phyloP scores from a whole-genome alignment of 2,329 filamentous ascomycete genomes.

The Hirsutella minnesotensis region DNA sequence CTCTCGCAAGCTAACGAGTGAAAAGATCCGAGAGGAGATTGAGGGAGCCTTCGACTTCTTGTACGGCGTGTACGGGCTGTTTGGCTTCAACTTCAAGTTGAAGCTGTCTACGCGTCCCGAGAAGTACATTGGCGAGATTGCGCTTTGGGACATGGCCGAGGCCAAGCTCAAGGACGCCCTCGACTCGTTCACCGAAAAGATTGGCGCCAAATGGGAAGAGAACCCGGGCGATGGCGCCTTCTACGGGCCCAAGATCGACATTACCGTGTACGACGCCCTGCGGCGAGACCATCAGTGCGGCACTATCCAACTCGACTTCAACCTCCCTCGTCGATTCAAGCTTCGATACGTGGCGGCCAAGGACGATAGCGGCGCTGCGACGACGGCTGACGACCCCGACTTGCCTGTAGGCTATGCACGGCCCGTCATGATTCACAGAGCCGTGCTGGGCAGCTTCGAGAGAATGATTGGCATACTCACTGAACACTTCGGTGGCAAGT shows the following conservation, averaged over 20 bases:
- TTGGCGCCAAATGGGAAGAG: slow-evolving; percentile 66
- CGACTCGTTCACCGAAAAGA: slow-evolving; percentile 54
- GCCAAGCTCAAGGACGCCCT: slow-evolving; percentile 67
- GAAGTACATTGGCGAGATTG: slow-evolving; percentile 75
- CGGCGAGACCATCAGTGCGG: slow-evolving; percentile 50
- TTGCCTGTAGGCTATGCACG: slow-evolving; percentile 60
- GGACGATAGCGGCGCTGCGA: slow-evolving; percentile 25
- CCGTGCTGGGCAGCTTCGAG: slow-evolving; percentile 62
- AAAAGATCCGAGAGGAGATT: slow-evolving; percentile 38
- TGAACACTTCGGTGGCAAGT: slow-evolving; percentile 78
- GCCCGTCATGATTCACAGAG: slow-evolving; percentile 79
- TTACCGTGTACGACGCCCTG: slow-evolving; percentile 82
- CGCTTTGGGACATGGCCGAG: slow-evolving; percentile 86
- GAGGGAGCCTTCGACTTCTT: slow-evolving; percentile 81
- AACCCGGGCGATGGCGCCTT: slow-evolving; percentile 95
- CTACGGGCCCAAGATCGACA: slow-evolving; percentile 97
- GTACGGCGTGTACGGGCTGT: slow-evolving; percentile 56
- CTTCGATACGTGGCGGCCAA: slow-evolving; percentile 39
- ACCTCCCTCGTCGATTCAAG: slow-evolving; percentile 41
- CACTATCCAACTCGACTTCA: slow-evolving; percentile 92
- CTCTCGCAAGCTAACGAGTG: neutral
- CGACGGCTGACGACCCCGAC: slow-evolving; percentile 32
- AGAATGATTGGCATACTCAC: slow-evolving; percentile 62
- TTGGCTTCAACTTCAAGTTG: slow-evolving; percentile 65
- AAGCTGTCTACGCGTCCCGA: slow-evolving; percentile 87